A percentile compares a stretch with the other conserved stretches of the same genome.
Conservation (phyloP, 192 early-diverging fungal species). For the Mortierella hygrophila region DNA sequence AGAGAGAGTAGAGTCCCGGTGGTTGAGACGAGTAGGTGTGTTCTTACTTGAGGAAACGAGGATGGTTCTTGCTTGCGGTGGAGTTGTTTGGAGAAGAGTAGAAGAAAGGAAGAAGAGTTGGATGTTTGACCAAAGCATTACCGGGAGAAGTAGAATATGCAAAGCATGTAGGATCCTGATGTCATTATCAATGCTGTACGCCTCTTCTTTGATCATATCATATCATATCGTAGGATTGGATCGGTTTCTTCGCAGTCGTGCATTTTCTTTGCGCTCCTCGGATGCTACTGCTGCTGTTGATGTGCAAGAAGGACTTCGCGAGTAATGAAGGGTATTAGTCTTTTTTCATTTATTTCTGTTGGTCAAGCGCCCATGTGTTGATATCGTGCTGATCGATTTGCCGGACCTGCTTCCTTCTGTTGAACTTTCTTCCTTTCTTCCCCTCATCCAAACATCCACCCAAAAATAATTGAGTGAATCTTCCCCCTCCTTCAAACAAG, state of each 20-base stretch:
- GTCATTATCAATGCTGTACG: not conserved
- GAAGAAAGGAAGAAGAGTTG: not conserved
- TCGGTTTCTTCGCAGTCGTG: not conserved
- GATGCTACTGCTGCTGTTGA: too few species aligned
- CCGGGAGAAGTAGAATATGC: not conserved
- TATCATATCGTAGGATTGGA: not conserved
- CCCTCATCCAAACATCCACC: not conserved
- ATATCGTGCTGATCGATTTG: not conserved
- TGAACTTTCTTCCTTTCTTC: slow-evolving; percentile 8
- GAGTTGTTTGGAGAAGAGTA: not conserved
- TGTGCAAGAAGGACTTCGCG: too few species aligned
- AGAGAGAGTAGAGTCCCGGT: not conserved
- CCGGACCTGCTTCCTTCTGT: not conserved
- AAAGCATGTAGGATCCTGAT: not conserved
- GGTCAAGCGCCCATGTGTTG: not conserved
- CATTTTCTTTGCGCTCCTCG: too few species aligned
- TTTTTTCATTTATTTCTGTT: not conserved
- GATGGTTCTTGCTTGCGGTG: not conserved
- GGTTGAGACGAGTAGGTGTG: not conserved
- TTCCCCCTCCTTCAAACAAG: too few species aligned
- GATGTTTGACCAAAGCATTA: not conserved
- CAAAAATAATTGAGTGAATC: too few species aligned
- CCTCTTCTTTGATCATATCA: not conserved
- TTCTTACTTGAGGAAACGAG: not conserved
- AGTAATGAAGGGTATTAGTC: too few species aligned